Evolutionary conservation across 495 filamentous ascomycete genomes (phyloP).

Genomic region (Aspergillus campestris): DNA sequence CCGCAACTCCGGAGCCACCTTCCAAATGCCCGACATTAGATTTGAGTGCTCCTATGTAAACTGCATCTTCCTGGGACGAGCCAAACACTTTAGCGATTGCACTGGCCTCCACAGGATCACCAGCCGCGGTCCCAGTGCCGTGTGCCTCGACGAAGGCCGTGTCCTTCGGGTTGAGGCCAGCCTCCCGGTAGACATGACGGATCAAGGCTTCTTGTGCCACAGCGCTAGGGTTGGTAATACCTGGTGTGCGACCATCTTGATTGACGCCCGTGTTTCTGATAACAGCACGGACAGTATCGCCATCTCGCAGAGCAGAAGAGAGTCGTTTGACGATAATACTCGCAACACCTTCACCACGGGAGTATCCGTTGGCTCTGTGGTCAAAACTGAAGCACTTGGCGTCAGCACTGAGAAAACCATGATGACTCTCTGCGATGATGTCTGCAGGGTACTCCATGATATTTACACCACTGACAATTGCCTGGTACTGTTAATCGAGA

Average conservation of each 20-base stretch:
- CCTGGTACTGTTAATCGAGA: not conserved
- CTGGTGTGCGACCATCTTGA: slow-evolving; percentile 25
- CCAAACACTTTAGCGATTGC: slow-evolving; percentile 3
- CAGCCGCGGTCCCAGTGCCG: slow-evolving; percentile 32
- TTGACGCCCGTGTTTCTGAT: slow-evolving; percentile 38
- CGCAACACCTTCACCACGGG: slow-evolving; percentile 27
- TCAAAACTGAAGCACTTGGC: slow-evolving; percentile 24
- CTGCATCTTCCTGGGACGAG: no score
- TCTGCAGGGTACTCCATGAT: slow-evolving; percentile 18
- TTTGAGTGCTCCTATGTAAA: slow-evolving; percentile 32
- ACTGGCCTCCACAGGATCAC: slow-evolving; percentile 6
- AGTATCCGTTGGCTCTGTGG: slow-evolving; percentile 21
- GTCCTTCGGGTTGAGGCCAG: slow-evolving; percentile 12
- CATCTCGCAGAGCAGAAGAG: slow-evolving; percentile 14
- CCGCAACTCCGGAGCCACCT: slow-evolving; percentile 30
- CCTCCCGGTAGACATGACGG: slow-evolving; percentile 11
- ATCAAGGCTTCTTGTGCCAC: slow-evolving; percentile 20
- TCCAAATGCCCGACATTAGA: slow-evolving; percentile 34
- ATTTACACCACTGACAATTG: slow-evolving; percentile 24
- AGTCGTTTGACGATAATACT: slow-evolving; percentile 25
- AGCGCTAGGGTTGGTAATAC: slow-evolving; percentile 9
- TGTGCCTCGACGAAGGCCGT: slow-evolving; percentile 22
- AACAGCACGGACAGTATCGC: slow-evolving; percentile 26
- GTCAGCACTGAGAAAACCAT: slow-evolving; percentile 9
- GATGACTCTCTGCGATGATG: slow-evolving; percentile 5